These are phyloP conservation scores for Phytophthora nicotianae DNA, from an alignment of 352 stramenopile genomes.

Conservation along the genomic window DNA sequence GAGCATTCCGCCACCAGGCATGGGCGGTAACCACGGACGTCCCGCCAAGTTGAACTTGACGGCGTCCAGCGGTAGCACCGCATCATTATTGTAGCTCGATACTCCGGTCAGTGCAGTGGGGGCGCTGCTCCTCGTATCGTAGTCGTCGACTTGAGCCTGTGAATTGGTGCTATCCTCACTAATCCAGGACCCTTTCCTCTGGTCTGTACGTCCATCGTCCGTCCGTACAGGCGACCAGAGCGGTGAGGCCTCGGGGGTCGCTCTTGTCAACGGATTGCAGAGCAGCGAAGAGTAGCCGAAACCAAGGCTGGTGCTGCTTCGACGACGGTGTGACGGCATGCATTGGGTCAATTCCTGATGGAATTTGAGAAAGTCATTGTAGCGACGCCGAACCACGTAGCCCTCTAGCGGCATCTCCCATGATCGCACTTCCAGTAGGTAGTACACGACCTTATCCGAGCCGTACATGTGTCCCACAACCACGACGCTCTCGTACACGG, in stretches of 20 bases:
- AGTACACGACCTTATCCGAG: constrained; percentile 74
- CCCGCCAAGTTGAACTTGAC: constrained; percentile 61
- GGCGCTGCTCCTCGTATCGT: constrained; percentile 33
- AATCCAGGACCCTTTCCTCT: constrained; percentile 31
- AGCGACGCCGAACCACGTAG: constrained; percentile 78
- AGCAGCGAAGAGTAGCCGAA: constrained; percentile 57
- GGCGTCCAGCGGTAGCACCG: constrained; percentile 49
- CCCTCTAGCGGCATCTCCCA: constrained; percentile 76
- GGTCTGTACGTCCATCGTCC: constrained; percentile 33
- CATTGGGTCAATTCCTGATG: constrained; percentile 52
- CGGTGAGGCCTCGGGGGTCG: constrained; percentile 44
- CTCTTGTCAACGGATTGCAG: constrained; percentile 47
- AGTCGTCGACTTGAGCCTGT: constrained; percentile 26
- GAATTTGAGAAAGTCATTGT: constrained; percentile 78
- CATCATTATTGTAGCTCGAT: constrained; percentile 49
- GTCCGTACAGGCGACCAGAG: constrained; percentile 55
- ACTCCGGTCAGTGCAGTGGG: constrained; percentile 21
- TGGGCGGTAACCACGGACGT: constrained; percentile 54
- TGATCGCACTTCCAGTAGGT: constrained; percentile 75
- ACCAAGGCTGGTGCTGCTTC: constrained; percentile 26
- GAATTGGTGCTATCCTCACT: constrained; percentile 32
- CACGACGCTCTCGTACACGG: constrained; percentile 72
- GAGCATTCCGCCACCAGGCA: constrained; percentile 61
- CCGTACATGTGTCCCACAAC: constrained; percentile 71
- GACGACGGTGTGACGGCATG: constrained; percentile 52